Evolutionary conservation across 129 eudicot species (phyloP).

Genomic region (Cynara cardunculus): DNA sequence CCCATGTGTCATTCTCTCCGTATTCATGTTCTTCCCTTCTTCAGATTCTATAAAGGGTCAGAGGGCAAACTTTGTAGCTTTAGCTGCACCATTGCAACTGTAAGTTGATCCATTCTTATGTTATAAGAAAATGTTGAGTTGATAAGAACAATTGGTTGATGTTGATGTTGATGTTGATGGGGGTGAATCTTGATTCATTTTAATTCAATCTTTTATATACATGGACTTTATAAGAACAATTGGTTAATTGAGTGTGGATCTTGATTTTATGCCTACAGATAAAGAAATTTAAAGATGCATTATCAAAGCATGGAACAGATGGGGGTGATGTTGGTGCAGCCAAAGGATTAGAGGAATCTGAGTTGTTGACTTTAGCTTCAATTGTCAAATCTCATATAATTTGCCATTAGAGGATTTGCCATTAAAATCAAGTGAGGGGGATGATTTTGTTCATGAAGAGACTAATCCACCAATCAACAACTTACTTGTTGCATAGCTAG

Average conservation of each 20-base stretch:
- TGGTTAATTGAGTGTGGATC: constrained; percentile 16
- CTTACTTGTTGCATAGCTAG: constrained; percentile 39
- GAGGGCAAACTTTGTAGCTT: constrained; percentile 84
- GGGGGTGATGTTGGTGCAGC: constrained; percentile 55
- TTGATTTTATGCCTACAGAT: constrained; percentile 46
- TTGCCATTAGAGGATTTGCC: constrained; percentile 19
- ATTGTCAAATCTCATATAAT: constrained; percentile 43
- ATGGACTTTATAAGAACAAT: background rate
- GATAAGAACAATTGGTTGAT: background rate
- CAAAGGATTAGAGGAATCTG: constrained; percentile 78
- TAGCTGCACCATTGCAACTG: constrained; percentile 84
- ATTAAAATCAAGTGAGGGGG: constrained; percentile 15
- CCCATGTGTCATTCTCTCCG: constrained; percentile 64
- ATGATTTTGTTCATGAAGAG: constrained; percentile 35
- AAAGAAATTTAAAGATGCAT: constrained; percentile 91
- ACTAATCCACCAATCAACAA: constrained; percentile 28
- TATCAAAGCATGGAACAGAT: constrained; percentile 60
- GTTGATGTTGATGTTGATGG: too few relatives aligned
- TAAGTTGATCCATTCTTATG: constrained; percentile 35
- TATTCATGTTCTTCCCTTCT: constrained; percentile 89
- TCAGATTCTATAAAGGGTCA: constrained; percentile 86
- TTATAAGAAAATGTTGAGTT: too few relatives aligned
- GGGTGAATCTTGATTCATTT: background rate
- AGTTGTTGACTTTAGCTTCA: constrained; percentile 68
- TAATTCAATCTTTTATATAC: background rate